A percentile compares a stretch with the other conserved stretches of the same genome.
These are phyloP conservation scores for Trifolium fragiferum DNA, from an alignment of 306 rosid species.

Conservation along the genomic window DNA sequence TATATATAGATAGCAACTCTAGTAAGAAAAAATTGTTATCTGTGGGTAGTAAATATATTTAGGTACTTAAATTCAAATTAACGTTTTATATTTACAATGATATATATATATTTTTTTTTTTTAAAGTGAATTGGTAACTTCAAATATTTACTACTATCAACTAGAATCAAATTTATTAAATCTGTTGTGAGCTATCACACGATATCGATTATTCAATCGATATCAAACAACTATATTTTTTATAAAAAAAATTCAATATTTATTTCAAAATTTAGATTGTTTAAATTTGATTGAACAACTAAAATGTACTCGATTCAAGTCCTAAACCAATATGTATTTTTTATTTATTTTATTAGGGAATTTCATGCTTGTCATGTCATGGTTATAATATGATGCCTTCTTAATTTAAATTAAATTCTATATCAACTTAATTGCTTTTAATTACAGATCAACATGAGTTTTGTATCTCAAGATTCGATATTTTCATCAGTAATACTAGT, in stretches of 20 bases:
- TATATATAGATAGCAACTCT: not conserved
- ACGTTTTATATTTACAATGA: not conserved
- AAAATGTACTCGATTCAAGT: not conserved
- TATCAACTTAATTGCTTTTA: not conserved
- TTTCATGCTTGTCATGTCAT: not conserved
- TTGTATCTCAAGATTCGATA: slow-evolving; percentile 31
- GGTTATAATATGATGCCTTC: not conserved
- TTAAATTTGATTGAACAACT: no score
- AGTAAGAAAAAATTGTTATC: not conserved
- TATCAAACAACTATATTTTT: not conserved
- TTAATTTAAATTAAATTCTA: not conserved
- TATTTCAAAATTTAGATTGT: no score
- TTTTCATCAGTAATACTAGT: slow-evolving; percentile 40
- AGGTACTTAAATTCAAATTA: not conserved
- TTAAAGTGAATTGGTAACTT: not conserved
- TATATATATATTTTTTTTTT: not conserved
- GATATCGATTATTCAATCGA: no score
- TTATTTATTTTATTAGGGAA: not conserved
- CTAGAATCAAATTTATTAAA: not conserved
- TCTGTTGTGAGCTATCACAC: not conserved
- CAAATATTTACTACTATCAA: not conserved
- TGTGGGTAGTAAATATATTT: not conserved
- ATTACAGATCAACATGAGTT: slow-evolving; percentile 54
- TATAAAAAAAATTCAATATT: no score
- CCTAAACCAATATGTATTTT: no score